phyloP scores from a whole-genome alignment of 352 stramenopile genomes.

The Aphanomyces euteiches region DNA sequence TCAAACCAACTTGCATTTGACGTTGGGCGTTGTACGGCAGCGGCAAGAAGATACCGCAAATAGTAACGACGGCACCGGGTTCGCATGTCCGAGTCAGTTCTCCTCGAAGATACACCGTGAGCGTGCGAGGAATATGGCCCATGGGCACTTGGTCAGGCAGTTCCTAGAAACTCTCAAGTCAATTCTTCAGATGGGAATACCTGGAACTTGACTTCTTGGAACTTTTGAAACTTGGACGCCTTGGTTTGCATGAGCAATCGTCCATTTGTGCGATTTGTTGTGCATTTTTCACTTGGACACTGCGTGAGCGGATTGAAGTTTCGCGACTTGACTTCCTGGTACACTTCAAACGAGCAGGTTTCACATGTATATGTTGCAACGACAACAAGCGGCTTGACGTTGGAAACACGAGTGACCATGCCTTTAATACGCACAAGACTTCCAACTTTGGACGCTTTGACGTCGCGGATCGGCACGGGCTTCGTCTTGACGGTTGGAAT shows the following conservation, averaged over 20 bases:
- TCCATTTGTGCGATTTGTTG: constrained; percentile 71
- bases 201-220: constrained; percentile 99
- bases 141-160: constrained; percentile 94
- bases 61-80: constrained; percentile 95
- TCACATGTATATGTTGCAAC: constrained; percentile 99
- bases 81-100: constrained; percentile 92
- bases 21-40: constrained; percentile 88
- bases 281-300: constrained; percentile 89
- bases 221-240: constrained; percentile 98
- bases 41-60: constrained; percentile 96
- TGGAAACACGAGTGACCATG: constrained; percentile 98
- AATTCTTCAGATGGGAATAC: constrained; percentile 30
- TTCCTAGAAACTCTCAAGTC: constrained; percentile 35
- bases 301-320: constrained; percentile 93
- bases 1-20: constrained; percentile 95
- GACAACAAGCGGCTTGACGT: constrained; percentile 95
- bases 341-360: constrained; percentile 94
- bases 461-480: constrained; percentile 89
- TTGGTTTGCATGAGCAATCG: constrained; percentile 94
- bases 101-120: constrained; percentile 89
- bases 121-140: constrained; percentile 94
- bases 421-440: constrained; percentile 94
- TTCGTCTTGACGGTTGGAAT: constrained; percentile 82
- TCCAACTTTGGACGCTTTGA: constrained; percentile 93
- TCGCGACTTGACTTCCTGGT: constrained; percentile 91